Percentiles rank a stretch among this genome's conserved stretches.
These are phyloP conservation scores for Colletotrichum tamarilloi DNA, from an alignment of 2,329 filamentous ascomycete species.

Conservation along the genomic window DNA sequence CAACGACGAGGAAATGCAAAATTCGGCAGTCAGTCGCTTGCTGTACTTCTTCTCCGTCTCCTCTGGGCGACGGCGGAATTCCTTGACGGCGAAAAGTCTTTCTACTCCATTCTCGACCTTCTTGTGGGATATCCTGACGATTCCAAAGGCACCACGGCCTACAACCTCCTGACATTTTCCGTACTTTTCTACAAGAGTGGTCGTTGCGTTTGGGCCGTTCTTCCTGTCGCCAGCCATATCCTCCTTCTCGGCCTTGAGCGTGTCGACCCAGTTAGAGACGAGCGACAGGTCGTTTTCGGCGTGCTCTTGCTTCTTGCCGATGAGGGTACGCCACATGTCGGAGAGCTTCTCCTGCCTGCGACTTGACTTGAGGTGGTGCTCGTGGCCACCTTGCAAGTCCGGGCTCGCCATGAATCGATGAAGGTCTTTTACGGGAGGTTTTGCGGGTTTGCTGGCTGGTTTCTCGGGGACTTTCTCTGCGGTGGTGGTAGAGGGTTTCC, in stretches of 20 bases:
- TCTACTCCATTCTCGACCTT: slow-evolving; percentile 86
- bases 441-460: slow-evolving; percentile 47
- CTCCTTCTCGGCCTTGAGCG: slow-evolving; percentile 84
- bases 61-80: slow-evolving; percentile 93
- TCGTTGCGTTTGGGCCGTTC: slow-evolving; percentile 77
- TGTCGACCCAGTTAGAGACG: slow-evolving; percentile 96
- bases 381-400: slow-evolving; percentile 76
- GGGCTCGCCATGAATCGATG: slow-evolving; percentile 64
- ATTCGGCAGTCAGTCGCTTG: slow-evolving; percentile 96
- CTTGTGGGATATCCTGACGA: slow-evolving; percentile 98
- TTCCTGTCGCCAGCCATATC: slow-evolving; percentile 80
- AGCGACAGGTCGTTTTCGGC: slow-evolving; percentile 85
- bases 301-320: slow-evolving; percentile 85
- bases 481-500: slow-evolving; percentile 42
- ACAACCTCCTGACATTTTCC: slow-evolving; percentile 98
- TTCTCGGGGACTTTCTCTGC: slow-evolving; percentile 43
- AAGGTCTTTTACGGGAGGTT: slow-evolving; percentile 45
- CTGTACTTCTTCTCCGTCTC: slow-evolving; percentile 98
- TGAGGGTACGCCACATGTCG: slow-evolving; percentile 88
- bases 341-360: slow-evolving; percentile 94
- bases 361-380: slow-evolving; percentile 88
- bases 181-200: slow-evolving; percentile 93
- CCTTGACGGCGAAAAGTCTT: slow-evolving; percentile 96
- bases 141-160: slow-evolving; percentile 94
- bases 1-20: slow-evolving; percentile 97